Evolutionary conservation across 805 yeast species (phyloP).

Genomic region (Zygosaccharomyces kombuchaensis): DNA sequence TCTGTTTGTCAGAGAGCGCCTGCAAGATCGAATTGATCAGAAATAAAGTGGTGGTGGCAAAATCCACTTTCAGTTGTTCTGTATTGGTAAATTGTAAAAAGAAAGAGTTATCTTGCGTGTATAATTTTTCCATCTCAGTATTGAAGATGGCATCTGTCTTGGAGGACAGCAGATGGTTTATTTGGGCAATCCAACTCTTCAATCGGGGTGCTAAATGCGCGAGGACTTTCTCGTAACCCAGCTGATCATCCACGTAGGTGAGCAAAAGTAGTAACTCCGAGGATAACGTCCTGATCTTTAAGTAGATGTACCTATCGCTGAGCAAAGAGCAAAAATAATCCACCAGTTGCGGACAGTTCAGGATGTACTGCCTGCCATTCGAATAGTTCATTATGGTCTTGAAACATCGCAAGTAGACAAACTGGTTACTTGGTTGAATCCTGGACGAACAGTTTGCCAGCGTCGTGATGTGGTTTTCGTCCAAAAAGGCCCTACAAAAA

Average conservation of each 20-base stretch:
- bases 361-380: slow-evolving; percentile 15
- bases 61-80: slow-evolving; percentile 50
- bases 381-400: slow-evolving; percentile 24
- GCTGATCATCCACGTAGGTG: slow-evolving; percentile 26
- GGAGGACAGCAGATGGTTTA: not conserved
- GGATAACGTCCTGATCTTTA: slow-evolving; percentile 21
- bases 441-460: slow-evolving; percentile 12
- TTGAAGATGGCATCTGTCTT: not conserved
- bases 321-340: slow-evolving; percentile 19
- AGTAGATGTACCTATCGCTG: slow-evolving; percentile 9
- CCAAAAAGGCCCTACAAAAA: slow-evolving; percentile 18
- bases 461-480: slow-evolving; percentile 13
- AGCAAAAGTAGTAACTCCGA: slow-evolving; percentile 25
- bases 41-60: slow-evolving; percentile 64
- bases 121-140: slow-evolving; percentile 1
- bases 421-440: slow-evolving; percentile 11
- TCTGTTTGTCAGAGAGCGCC: slow-evolving; percentile 36
- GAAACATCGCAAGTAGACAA: slow-evolving; percentile 29
- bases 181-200: slow-evolving; percentile 8
- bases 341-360: slow-evolving; percentile 14
- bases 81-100: slow-evolving; percentile 15
- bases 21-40: slow-evolving; percentile 62
- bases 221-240: slow-evolving; percentile 23
- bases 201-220: slow-evolving; percentile 15
- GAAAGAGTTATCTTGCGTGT: slow-evolving; percentile 4